A percentile compares a stretch with the other conserved stretches of the same genome.
These are phyloP conservation scores for Fragosphaeria purpurea DNA, from an alignment of 2,329 filamentous ascomycete genomes.

Conservation along the genomic window DNA sequence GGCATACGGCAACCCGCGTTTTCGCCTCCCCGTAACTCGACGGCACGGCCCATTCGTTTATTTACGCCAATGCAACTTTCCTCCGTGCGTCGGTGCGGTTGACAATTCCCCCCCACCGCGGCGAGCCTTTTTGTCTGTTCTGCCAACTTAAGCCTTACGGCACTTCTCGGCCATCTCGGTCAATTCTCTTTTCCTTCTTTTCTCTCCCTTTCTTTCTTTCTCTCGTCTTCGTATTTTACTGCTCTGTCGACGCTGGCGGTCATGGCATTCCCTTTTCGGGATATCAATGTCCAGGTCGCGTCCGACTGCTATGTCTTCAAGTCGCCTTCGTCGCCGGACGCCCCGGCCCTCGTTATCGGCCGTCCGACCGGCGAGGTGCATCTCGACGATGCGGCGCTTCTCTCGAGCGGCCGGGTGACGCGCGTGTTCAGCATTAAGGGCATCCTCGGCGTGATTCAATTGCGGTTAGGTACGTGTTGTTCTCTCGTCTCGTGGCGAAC, in stretches of 20 bases:
- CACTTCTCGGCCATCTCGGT: too few relatives aligned
- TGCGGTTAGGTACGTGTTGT: conserved; percentile 65
- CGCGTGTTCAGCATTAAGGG: conserved; percentile 87
- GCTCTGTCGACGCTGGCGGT: conserved; percentile 9
- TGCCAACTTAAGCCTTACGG: too few relatives aligned
- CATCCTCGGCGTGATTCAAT: conserved; percentile 85
- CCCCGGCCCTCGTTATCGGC: conserved; percentile 80
- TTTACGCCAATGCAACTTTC: too few relatives aligned
- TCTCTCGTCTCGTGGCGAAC: not conserved
- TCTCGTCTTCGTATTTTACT: not conserved
- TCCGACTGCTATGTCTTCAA: conserved; percentile 92
- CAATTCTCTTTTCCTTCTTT: not conserved
- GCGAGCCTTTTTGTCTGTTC: not conserved
- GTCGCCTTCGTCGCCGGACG: conserved; percentile 84
- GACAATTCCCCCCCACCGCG: too few relatives aligned
- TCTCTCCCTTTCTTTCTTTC: not conserved
- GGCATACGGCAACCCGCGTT: too few relatives aligned
- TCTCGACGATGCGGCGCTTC: conserved; percentile 67
- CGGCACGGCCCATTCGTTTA: too few relatives aligned
- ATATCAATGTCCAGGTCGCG: conserved; percentile 94
- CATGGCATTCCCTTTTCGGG: conserved; percentile 63
- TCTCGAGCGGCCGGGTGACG: conserved; percentile 60
- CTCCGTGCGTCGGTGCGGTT: too few relatives aligned
- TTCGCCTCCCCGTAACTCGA: too few relatives aligned
- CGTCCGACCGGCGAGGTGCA: conserved; percentile 85